Percentiles rank a stretch among this genome's conserved stretches.
phyloP scores from a whole-genome alignment of 352 stramenopile genomes.

The Phytophthora fragariaefolia region DNA sequence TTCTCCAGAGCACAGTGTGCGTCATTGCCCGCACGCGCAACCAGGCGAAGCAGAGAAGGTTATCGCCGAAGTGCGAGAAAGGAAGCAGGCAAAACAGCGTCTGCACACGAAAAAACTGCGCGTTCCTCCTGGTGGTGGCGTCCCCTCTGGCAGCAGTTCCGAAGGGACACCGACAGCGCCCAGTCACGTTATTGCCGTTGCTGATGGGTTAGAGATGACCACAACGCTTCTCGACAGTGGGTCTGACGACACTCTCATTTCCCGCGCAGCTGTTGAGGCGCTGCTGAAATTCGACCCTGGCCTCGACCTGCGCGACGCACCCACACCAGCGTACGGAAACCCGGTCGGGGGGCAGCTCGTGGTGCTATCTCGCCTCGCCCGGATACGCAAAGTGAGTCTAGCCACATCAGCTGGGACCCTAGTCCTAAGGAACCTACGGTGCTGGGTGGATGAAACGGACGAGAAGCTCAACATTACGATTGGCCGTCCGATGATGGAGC shows the following conservation, averaged over 20 bases:
- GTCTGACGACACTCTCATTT: neutral
- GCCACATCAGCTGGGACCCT: neutral
- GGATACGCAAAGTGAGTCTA: neutral
- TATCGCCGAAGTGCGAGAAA: neutral
- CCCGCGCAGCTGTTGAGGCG: neutral
- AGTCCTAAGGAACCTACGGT: neutral
- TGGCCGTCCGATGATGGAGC: neutral
- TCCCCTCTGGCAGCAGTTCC: neutral
- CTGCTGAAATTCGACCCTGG: neutral
- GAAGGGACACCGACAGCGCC: neutral
- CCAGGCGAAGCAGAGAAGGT: neutral
- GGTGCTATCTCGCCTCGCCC: neutral
- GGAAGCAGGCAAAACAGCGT: neutral
- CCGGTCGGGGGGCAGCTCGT: neutral
- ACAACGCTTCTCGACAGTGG: neutral
- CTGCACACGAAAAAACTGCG: neutral
- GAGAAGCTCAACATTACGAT: neutral
- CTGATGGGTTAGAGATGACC: neutral
- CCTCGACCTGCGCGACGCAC: neutral
- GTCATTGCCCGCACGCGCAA: neutral
- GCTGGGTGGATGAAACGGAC: neutral
- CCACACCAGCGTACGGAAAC: neutral
- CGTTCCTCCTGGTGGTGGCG: neutral
- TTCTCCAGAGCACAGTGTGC: neutral
- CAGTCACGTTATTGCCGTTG: neutral